phyloP scores from a whole-genome alignment of 2,329 filamentous ascomycete genomes.

The Nemania bipapillata region DNA sequence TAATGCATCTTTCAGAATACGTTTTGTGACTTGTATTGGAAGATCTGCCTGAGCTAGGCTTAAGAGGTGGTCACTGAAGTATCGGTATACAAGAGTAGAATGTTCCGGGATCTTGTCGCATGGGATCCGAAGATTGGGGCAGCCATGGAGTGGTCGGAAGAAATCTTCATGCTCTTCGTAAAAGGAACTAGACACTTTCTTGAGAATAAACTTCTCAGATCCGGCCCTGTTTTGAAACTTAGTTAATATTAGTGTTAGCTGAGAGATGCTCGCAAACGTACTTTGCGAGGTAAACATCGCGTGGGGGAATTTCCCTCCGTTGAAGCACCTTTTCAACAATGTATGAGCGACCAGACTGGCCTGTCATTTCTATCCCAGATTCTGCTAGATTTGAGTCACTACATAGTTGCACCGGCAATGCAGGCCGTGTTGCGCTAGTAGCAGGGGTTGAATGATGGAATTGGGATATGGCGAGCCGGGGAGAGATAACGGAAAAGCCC shows the following conservation, averaged over 20 bases:
- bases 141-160: conserved; percentile 12
- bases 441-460: conserved; percentile 15
- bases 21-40: conserved; percentile 16
- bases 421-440: conserved; percentile 15
- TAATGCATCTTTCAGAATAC: conserved; percentile 23
- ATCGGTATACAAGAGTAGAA: conserved; percentile 23
- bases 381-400: conserved; percentile 11
- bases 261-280: conserved; percentile 11
- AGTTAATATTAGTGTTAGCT: conserved; percentile 2
- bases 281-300: conserved; percentile 24
- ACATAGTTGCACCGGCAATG: neutral
- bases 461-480: conserved; percentile 14
- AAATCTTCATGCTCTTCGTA: conserved; percentile 13
- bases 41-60: conserved; percentile 18
- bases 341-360: conserved; percentile 23
- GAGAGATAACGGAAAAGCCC: conserved; percentile 7
- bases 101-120: conserved; percentile 21
- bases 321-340: conserved; percentile 26
- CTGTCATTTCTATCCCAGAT: conserved; percentile 20
- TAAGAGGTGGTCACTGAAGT: conserved; percentile 22
- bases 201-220: conserved; percentile 21
- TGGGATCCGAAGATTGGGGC: conserved; percentile 20
- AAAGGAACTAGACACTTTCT: conserved; percentile 18
- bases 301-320: conserved; percentile 8
- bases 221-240: conserved; percentile 15